phyloP scores from a whole-genome alignment of 768 basidiomycete genomes.

The Trametes punicea region DNA sequence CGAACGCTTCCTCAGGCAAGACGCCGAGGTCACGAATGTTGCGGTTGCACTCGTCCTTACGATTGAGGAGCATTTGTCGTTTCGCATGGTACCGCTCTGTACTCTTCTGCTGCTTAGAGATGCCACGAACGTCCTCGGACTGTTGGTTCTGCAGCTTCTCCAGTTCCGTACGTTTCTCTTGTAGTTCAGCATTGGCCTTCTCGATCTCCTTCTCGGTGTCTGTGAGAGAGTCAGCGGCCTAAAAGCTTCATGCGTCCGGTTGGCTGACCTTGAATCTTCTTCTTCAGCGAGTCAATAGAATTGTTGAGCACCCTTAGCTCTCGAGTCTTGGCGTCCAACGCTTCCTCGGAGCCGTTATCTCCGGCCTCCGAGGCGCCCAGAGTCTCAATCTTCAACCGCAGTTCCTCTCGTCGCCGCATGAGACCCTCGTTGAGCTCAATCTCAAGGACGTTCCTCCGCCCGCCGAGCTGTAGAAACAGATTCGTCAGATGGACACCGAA shows the following conservation, averaged over 20 bases:
- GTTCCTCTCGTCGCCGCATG: slow-evolving; percentile 72
- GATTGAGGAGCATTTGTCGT: slow-evolving; percentile 74
- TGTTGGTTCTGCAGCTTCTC: slow-evolving; percentile 83
- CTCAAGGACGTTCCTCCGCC: slow-evolving; percentile 76
- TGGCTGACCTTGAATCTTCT: slow-evolving; percentile 54
- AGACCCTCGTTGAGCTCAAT: slow-evolving; percentile 93
- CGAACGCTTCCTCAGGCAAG: slow-evolving; percentile 94
- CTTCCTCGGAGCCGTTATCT: slow-evolving; percentile 55
- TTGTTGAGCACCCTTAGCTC: slow-evolving; percentile 67
- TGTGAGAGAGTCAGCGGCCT: slow-evolving; percentile 26
- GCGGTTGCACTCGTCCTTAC: slow-evolving; percentile 93
- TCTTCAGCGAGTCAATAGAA: slow-evolving; percentile 62
- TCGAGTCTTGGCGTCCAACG: slow-evolving; percentile 62
- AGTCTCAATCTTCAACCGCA: slow-evolving; percentile 71
- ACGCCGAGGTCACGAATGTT: slow-evolving; percentile 96
- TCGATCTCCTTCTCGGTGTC: slow-evolving; percentile 76
- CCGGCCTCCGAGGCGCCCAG: slow-evolving; percentile 61
- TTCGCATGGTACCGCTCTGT: slow-evolving; percentile 94
- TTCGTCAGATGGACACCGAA: neutral
- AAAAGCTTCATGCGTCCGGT: neutral
- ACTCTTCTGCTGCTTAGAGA: slow-evolving; percentile 91
- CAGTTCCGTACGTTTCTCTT: slow-evolving; percentile 59
- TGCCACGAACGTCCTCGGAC: slow-evolving; percentile 78
- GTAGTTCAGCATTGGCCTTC: slow-evolving; percentile 54
- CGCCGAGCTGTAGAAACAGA: slow-evolving; percentile 31